A percentile compares a stretch with the other conserved stretches of the same genome.
phyloP scores from a whole-genome alignment of 805 yeast genomes.

The Diddensiella santjacobensis region DNA sequence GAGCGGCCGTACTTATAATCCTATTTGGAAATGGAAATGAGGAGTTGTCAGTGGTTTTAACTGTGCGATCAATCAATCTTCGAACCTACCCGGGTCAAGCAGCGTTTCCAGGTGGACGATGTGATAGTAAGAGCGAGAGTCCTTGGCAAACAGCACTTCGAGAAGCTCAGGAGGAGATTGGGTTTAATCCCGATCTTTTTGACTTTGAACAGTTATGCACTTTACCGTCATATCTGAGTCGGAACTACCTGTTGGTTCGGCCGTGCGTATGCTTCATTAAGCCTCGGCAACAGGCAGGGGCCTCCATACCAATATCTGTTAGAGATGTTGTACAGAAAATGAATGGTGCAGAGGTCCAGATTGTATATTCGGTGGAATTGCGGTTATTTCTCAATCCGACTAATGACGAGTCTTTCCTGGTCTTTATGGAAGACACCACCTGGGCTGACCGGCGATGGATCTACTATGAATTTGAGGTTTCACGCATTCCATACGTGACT shows the following conservation, averaged over 20 bases:
- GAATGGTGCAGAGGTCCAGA: constrained; percentile 17
- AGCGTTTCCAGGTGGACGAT: constrained; percentile 82
- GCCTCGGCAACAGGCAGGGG: neutral
- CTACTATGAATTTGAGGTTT: constrained; percentile 13
- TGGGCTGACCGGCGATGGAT: constrained; percentile 16
- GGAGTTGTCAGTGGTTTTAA: constrained; percentile 69
- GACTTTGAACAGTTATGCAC: constrained; percentile 52
- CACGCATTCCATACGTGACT: neutral
- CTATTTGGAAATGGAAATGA: constrained; percentile 48
- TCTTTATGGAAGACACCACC: neutral
- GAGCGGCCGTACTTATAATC: constrained; percentile 69
- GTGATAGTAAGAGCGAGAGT: constrained; percentile 42
- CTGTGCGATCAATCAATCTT: constrained; percentile 64
- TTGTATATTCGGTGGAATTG: constrained; percentile 15
- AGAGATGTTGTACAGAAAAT: constrained; percentile 11
- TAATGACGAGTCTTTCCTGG: constrained; percentile 5
- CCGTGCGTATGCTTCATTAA: constrained; percentile 54
- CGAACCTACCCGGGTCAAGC: constrained; percentile 76
- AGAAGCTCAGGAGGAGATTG: constrained; percentile 79
- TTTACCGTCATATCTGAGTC: constrained; percentile 66
- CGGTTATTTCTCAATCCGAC: constrained; percentile 4
- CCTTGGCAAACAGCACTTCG: constrained; percentile 64
- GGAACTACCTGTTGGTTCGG: constrained; percentile 70
- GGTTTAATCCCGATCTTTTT: constrained; percentile 53
- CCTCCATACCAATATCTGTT: constrained; percentile 8